Percentiles rank a stretch among this genome's conserved stretches.
phyloP scores from a whole-genome alignment of 148 eudicot species.

The Persicaria tinctoria region DNA sequence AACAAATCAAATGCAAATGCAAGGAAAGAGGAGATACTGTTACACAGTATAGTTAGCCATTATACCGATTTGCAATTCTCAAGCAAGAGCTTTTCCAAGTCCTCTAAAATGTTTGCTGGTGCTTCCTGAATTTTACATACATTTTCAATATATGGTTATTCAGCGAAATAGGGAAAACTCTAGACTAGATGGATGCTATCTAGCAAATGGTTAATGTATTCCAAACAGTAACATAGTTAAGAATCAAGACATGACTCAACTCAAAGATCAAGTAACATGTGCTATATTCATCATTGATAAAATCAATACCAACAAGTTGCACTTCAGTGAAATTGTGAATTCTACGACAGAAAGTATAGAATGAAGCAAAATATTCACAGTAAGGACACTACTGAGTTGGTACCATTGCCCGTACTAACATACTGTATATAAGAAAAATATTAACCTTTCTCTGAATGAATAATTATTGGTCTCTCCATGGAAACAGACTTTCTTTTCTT shows the following conservation, averaged over 20 bases:
- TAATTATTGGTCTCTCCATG: background rate
- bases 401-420: background rate
- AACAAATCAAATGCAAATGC: background rate
- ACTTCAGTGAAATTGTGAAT: background rate
- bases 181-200: background rate
- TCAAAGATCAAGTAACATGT: background rate
- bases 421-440: background rate
- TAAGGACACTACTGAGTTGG: background rate
- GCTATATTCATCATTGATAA: background rate
- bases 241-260: conserved; percentile 3
- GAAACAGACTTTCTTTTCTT: conserved; percentile 1
- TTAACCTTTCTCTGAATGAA: background rate
- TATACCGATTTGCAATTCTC: conserved; percentile 75
- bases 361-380: background rate
- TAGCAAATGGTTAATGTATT: background rate
- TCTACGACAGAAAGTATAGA: background rate
- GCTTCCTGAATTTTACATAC: conserved; percentile 48
- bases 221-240: background rate
- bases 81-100: conserved; percentile 74
- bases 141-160: background rate
- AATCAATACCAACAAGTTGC: background rate
- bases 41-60: background rate
- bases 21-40: conserved; percentile 2
- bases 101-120: conserved; percentile 50
- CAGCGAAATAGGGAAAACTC: background rate